These are phyloP conservation scores for Mycena crocata DNA, from an alignment of 768 basidiomycete species.

Conservation along the genomic window DNA sequence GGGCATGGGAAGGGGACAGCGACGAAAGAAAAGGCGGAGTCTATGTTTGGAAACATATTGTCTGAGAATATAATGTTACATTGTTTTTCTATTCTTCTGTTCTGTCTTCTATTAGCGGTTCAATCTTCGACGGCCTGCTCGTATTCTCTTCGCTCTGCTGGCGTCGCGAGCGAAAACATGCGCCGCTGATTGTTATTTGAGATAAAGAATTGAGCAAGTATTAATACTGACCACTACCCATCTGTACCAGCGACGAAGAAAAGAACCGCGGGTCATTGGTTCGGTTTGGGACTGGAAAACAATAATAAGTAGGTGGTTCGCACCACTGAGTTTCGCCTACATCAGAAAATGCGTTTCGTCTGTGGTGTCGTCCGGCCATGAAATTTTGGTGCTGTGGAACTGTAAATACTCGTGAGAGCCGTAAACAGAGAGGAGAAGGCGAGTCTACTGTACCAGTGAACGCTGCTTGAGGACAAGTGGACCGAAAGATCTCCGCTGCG, in stretches of 20 bases:
- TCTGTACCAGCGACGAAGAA: conserved; percentile 13
- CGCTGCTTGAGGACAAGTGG: background rate
- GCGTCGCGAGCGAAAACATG: background rate
- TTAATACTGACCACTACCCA: conserved; percentile 14
- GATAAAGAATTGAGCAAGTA: background rate
- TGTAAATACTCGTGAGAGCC: background rate
- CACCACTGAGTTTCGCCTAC: background rate
- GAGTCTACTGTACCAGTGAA: background rate
- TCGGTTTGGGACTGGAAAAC: background rate
- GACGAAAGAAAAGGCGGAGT: conserved; percentile 76
- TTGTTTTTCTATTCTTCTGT: background rate
- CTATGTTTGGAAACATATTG: conserved; percentile 68
- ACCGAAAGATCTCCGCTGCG: background rate
- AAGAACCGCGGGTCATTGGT: background rate
- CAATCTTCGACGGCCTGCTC: conserved; percentile 25
- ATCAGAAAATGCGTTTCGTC: conserved; percentile 25
- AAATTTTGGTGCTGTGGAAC: background rate
- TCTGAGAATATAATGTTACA: background rate
- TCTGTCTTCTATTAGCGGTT: background rate
- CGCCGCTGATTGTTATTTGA: conserved; percentile 9
- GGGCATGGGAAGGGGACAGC: conserved; percentile 82
- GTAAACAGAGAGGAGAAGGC: background rate
- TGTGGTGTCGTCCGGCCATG: background rate
- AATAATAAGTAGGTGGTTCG: background rate
- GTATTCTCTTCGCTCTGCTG: conserved; percentile 13